These are phyloP conservation scores for Capsicum chinense DNA, from an alignment of 257 asterid species.

Conservation along the genomic window DNA sequence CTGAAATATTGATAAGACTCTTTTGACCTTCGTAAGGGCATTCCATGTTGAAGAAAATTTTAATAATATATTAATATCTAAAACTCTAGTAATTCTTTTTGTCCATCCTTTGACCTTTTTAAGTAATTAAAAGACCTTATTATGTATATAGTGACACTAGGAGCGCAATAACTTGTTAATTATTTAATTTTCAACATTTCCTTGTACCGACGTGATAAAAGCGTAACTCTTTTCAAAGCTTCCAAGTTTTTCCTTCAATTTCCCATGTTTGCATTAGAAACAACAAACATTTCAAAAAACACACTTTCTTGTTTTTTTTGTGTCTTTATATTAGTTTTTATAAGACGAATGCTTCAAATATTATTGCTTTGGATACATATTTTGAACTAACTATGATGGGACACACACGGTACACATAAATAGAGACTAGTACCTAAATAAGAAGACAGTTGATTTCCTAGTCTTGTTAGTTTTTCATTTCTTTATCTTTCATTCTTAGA, in stretches of 20 bases:
- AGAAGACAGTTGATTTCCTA: neutral
- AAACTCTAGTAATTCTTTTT: neutral
- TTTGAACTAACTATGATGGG: neutral
- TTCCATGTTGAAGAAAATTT: neutral
- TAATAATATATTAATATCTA: too few species aligned
- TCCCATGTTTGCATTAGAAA: neutral
- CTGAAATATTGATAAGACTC: neutral
- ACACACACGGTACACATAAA: neutral
- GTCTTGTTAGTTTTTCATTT: neutral
- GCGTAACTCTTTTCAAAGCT: neutral
- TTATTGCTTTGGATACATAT: too few species aligned
- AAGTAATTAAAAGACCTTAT: too few species aligned
- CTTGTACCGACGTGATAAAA: neutral
- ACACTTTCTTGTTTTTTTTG: neutral
- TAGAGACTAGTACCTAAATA: neutral
- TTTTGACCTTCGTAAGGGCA: neutral
- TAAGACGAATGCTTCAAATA: too few species aligned
- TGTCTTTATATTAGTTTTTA: neutral
- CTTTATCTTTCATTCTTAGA: slow-evolving; percentile 19
- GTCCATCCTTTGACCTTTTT: neutral
- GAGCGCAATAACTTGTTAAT: neutral
- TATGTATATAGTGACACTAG: neutral
- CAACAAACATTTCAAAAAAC: neutral
- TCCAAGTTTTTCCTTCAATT: neutral
- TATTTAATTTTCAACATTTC: neutral